These are phyloP conservation scores for Exophiala aquamarina DNA, from an alignment of 2,329 filamentous ascomycete genomes.

Conservation along the genomic window DNA sequence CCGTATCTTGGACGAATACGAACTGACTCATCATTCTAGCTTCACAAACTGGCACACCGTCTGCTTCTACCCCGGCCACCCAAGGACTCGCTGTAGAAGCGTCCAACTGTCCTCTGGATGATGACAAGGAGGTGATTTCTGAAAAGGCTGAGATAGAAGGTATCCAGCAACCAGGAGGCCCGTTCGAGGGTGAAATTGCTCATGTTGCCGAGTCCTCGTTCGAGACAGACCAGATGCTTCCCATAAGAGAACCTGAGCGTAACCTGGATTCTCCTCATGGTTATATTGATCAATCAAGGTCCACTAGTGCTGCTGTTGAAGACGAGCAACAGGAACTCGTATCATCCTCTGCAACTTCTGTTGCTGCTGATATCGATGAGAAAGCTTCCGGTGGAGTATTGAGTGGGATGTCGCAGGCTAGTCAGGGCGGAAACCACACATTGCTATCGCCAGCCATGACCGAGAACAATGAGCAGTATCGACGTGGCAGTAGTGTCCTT, in stretches of 20 bases:
- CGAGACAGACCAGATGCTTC: too few species aligned
- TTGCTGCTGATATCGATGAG: too few species aligned
- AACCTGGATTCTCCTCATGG: too few species aligned
- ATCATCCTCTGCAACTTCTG: too few species aligned
- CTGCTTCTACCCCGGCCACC: neutral
- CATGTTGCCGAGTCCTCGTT: neutral
- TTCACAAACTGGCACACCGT: constrained; percentile 4
- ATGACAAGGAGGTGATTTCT: neutral
- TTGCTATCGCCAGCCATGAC: neutral
- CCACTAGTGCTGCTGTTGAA: too few species aligned
- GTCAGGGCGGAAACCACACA: too few species aligned
- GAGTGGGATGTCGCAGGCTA: too few species aligned
- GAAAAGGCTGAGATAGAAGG: constrained; percentile 3
- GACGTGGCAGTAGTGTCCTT: neutral
- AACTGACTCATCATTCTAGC: constrained; percentile 7
- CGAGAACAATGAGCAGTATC: constrained; percentile 9
- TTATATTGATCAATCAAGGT: too few species aligned
- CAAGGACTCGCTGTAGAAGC: constrained; percentile 4
- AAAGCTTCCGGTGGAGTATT: too few species aligned
- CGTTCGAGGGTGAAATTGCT: neutral
- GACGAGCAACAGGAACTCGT: too few species aligned
- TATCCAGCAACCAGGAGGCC: neutral
- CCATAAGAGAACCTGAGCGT: too few species aligned
- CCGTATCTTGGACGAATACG: neutral
- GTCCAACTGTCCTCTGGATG: neutral